Base-by-base conservation (phyloP, 78 protist genomes). In the Dictyostelium citrinum region DNA sequence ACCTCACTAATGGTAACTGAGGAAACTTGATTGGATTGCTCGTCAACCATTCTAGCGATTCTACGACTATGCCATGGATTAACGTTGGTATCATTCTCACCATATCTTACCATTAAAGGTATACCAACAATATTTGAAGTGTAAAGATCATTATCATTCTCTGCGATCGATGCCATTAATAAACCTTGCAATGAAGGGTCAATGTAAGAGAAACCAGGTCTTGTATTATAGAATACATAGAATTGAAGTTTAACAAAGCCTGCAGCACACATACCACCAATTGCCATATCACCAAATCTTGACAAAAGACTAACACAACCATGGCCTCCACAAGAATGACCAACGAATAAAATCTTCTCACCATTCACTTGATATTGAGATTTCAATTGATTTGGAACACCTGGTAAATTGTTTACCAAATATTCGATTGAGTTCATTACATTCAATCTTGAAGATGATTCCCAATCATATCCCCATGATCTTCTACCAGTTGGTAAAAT, bases 51-150 rank as follows among this genome's bases (percentile, higher is more conserved):
- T 31, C 91, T 22, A 11, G 91, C 91, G 16, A 84, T 84, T 70
- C 91, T 75, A 74, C 91, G 76, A n/a, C 82, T 51, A 68, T 84
- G 81, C 83, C 81, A 74, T 74, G 91, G 91, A 58, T 71, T 74
- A 2, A 84, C 91, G 39, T 51, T 74, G 10, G 91, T 74, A 58
- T 84, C 91, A 41, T 71, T 74, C 35, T 55, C 58, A 16, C 91
- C 91, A 74, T 84, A 84, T 14, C 91, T 75, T 29, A 58, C 49
- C 68, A 80, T 29, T 55, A 84, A 55, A 37, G 91, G 91, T n/a
- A 84, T n/a, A 35, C 91, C 91, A 24, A 67, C 91, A 1, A 84
- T 16, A 84, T 84, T 84, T 2, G 81, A 37, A 16, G 83, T 43
- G 31, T 74, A 55, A 5, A 84, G 12, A 58, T 84, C 91, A 37